Conservation (phyloP, 768 basidiomycete genomes). For the Mycena kentingensis region DNA sequence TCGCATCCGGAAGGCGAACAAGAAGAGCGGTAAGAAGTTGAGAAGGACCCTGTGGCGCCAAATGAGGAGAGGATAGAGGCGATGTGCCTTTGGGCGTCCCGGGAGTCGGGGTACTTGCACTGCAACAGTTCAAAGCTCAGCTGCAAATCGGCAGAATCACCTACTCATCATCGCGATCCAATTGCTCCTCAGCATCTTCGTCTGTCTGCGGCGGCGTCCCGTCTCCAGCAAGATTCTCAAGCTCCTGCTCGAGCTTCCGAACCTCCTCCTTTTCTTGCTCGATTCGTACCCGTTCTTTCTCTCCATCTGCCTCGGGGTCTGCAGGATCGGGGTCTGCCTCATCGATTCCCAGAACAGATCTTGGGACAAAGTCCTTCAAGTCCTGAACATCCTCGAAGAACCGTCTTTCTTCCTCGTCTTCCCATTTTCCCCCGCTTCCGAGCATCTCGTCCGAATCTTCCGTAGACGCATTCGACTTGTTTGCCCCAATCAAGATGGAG, state of each 20-base stretch:
- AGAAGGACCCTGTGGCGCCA: conserved; percentile 88
- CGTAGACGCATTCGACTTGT: conserved; percentile 34
- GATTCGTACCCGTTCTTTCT: conserved; percentile 54
- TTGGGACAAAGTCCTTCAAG: conserved; percentile 88
- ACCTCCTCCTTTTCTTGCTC: conserved; percentile 70
- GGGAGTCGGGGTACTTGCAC: conserved; percentile 63
- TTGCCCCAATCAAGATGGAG: conserved; percentile 74
- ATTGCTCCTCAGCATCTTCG: conserved; percentile 22
- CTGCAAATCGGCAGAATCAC: conserved; percentile 14
- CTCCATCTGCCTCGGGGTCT: conserved; percentile 46
- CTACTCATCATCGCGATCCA: conserved; percentile 46
- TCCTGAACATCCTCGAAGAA: conserved; percentile 95
- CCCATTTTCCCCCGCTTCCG: conserved; percentile 84
- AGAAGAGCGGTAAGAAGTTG: conserved; percentile 90
- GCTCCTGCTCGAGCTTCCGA: conserved; percentile 74
- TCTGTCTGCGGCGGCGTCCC: conserved; percentile 25
- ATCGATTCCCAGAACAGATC: conserved; percentile 79
- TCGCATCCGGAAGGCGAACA: conserved; percentile 91
- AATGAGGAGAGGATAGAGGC: conserved; percentile 64
- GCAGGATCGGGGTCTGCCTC: conserved; percentile 36
- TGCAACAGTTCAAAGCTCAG: conserved; percentile 29
- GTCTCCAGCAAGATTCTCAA: conserved; percentile 59
- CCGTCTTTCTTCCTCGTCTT: conserved; percentile 92
- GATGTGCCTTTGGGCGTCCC: conserved; percentile 64
- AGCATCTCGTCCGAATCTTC: conserved; percentile 62